Percentiles rank a stretch among this genome's conserved stretches.
phyloP scores from a whole-genome alignment of 1,284 basidiomycete genomes.

The Pterulicium gracile region DNA sequence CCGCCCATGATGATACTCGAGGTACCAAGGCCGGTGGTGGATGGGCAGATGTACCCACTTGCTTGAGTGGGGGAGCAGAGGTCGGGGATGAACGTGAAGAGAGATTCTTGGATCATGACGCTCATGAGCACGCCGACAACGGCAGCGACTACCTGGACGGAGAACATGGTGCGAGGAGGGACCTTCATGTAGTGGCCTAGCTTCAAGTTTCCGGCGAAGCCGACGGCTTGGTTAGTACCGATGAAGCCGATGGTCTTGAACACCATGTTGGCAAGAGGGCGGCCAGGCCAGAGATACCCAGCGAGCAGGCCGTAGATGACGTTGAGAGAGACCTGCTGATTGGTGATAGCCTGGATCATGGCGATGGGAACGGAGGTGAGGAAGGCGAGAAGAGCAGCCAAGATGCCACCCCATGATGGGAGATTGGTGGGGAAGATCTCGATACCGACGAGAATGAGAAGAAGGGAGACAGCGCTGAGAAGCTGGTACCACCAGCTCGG shows the following conservation, averaged over 20 bases:
- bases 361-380: constrained; percentile 41
- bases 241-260: constrained; percentile 20
- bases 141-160: constrained; percentile 31
- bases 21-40: not conserved
- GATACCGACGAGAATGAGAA: constrained; percentile 12
- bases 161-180: constrained; percentile 29
- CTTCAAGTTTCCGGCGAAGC: constrained; percentile 32
- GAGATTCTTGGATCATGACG: constrained; percentile 34
- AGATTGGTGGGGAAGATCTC: constrained; percentile 22
- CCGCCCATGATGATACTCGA: not conserved
- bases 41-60: not conserved
- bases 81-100: constrained; percentile 26
- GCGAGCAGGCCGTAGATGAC: constrained; percentile 32
- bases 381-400: constrained; percentile 16
- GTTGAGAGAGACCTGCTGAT: constrained; percentile 37
- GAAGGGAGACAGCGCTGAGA: constrained; percentile 7
- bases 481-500: constrained; percentile 44
- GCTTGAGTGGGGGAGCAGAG: constrained; percentile 1
- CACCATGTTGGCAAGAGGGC: constrained; percentile 31
- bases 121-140: constrained; percentile 30
- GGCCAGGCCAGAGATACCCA: constrained; percentile 28
- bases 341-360: constrained; percentile 44
- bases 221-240: constrained; percentile 28
- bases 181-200: constrained; percentile 41
- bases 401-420: constrained; percentile 24